Evolutionary conservation across 108 stramenopile genomes (phyloP), one percentile per base, ranked within the genome.

Genomic region (Fistulifera solaris): DNA sequence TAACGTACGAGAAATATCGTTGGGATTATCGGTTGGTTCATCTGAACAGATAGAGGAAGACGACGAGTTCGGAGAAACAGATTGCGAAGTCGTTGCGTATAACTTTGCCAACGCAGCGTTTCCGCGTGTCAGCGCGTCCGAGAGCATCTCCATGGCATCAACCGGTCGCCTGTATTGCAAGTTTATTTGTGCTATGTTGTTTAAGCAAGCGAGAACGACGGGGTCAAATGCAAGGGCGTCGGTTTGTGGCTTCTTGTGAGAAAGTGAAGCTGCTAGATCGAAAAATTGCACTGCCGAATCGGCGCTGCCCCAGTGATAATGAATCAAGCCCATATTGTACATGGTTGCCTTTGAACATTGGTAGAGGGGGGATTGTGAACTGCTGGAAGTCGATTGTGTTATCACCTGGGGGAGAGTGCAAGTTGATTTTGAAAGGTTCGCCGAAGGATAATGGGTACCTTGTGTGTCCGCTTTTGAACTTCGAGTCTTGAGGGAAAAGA

Each of bases 311-410:
- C 58, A 59, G 11, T 59, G 58, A 35, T 59, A 59, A 22, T 59
- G 58, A 38, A 59, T 28, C n/a, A 59, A 18, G 21, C 58, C 58
- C 58, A 59, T 59, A 16, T 59, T 59, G 48, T 49, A 59, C 27
- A 59, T n/a, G 27, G 47, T 48, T 1, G 58, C 58, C 26, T 48
- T 48, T 16, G 58, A 59, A 38, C 58, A 48, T 48, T 59, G 43
- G 17, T 26, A 45, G 27, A 59, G 23, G 7, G n/a, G 57, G 44
- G 11, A 59, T 28, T 16, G 21, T 48, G n/a, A 48, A 59, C 14
- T 22, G 27, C 27, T 46, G 24, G 17, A 23, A 38, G 26, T 59
- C 58, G 10, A 57, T 26, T 21, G 42, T 45, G 11, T 45, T 21
- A 6, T 35, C 31, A 35, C 31, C 31, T 3, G 44, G 44, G 4